These are phyloP conservation scores for Beauveria medogensis DNA, from an alignment of 2,329 filamentous ascomycete genomes.

Conservation along the genomic window DNA sequence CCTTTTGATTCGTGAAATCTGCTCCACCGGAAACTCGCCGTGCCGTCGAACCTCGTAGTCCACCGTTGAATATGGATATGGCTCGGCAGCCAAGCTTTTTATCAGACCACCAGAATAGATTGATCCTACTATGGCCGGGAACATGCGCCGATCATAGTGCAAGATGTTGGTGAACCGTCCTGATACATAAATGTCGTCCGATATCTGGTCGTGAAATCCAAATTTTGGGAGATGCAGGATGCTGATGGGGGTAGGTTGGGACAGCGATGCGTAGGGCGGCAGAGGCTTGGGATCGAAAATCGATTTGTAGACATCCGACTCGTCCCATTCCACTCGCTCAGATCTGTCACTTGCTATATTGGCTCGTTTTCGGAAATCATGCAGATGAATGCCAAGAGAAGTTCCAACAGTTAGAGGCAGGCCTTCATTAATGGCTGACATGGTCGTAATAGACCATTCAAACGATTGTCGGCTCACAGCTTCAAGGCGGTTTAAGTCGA, in stretches of 20 bases:
- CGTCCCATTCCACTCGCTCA: slow-evolving; percentile 28
- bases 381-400: slow-evolving; percentile 69
- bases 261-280: slow-evolving; percentile 59
- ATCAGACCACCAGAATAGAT: slow-evolving; percentile 79
- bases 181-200: slow-evolving; percentile 78
- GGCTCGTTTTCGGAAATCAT: slow-evolving; percentile 57
- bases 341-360: slow-evolving; percentile 23
- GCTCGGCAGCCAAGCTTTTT: slow-evolving; percentile 62
- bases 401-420: slow-evolving; percentile 79
- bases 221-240: slow-evolving; percentile 67
- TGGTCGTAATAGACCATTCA: slow-evolving; percentile 73
- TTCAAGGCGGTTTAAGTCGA: slow-evolving; percentile 68
- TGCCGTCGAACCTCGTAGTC: slow-evolving; percentile 49
- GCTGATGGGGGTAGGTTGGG: slow-evolving; percentile 73
- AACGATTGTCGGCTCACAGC: slow-evolving; percentile 64
- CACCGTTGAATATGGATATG: slow-evolving; percentile 57
- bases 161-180: slow-evolving; percentile 84
- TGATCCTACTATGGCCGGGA: slow-evolving; percentile 67
- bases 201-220: slow-evolving; percentile 44
- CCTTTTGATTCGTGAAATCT: slow-evolving; percentile 46
- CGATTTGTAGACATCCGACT: slow-evolving; percentile 24
- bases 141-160: slow-evolving; percentile 80
- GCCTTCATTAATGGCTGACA: slow-evolving; percentile 60
- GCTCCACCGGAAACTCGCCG: slow-evolving; percentile 46
- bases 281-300: slow-evolving; percentile 46